A percentile compares a stretch with the other conserved stretches of the same genome.
These are phyloP conservation scores for Xylaria sp. DNA, from an alignment of 2,329 filamentous ascomycete genomes.

Conservation along the genomic window DNA sequence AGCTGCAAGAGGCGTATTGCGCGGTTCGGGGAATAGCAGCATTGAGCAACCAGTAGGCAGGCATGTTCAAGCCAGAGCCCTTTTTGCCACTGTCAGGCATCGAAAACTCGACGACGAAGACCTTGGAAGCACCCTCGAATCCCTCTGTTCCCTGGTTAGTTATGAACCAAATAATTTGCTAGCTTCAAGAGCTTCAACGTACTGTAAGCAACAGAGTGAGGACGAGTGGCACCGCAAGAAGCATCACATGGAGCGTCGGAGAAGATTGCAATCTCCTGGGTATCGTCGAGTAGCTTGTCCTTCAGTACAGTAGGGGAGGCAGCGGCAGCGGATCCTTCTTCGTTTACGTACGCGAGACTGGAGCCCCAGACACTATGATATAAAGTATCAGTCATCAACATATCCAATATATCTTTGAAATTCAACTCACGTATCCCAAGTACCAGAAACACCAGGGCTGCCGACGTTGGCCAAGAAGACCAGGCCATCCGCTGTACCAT, in stretches of 20 bases:
- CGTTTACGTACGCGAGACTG: slow-evolving; percentile 59
- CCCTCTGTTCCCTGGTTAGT: slow-evolving; percentile 63
- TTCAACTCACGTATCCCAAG: slow-evolving; percentile 56
- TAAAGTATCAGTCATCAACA: slow-evolving; percentile 17
- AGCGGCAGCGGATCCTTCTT: slow-evolving; percentile 54
- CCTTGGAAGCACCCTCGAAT: slow-evolving; percentile 74
- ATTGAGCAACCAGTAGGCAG: slow-evolving; percentile 81
- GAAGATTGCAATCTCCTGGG: slow-evolving; percentile 59
- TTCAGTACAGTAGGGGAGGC: slow-evolving; percentile 54
- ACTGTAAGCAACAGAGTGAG: slow-evolving; percentile 58
- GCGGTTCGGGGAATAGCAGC: slow-evolving; percentile 74
- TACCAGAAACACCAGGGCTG: slow-evolving; percentile 53
- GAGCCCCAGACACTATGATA: slow-evolving; percentile 55
- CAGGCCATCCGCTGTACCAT: slow-evolving; percentile 55
- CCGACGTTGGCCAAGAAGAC: slow-evolving; percentile 62
- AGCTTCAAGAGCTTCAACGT: slow-evolving; percentile 34
- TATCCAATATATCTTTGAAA: neutral
- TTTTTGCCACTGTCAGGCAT: slow-evolving; percentile 71
- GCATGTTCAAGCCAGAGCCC: slow-evolving; percentile 72
- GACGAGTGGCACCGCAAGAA: slow-evolving; percentile 58
- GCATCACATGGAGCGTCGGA: slow-evolving; percentile 54
- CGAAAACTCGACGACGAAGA: slow-evolving; percentile 77
- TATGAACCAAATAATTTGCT: neutral
- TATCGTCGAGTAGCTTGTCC: slow-evolving; percentile 54
- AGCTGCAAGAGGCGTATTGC: slow-evolving; percentile 78